Evolutionary conservation across 1,284 basidiomycete genomes (phyloP).

Genomic region (Moesziomyces globuligerus): DNA sequence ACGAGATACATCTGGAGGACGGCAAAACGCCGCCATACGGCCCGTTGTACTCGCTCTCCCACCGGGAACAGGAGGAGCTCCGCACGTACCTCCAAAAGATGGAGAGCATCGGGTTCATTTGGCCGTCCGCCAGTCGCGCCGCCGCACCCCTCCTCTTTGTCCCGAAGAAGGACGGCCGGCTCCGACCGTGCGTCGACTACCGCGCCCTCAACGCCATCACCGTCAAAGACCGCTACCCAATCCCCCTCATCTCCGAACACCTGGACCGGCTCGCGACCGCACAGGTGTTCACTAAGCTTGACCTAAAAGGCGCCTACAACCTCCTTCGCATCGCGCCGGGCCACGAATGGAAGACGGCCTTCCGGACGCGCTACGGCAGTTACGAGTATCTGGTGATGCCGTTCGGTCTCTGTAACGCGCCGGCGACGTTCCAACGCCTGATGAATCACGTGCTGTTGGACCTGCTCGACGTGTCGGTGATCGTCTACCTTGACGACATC

Average conservation of each 20-base stretch:
- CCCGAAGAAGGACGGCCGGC: constrained; percentile 4
- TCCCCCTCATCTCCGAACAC: constrained; percentile 15
- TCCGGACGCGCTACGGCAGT: no score
- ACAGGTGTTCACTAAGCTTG: constrained; percentile 9
- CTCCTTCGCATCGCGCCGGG: no score
- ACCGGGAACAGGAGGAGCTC: constrained; percentile 1
- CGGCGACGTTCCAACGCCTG: no score
- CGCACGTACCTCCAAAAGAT: constrained; percentile 7
- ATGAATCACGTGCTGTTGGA: no score
- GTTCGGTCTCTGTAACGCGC: no score
- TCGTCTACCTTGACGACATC: not conserved
- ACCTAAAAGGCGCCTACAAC: constrained; percentile 5
- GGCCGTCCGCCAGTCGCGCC: constrained; percentile 6
- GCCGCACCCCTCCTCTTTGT: constrained; percentile 10
- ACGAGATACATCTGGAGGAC: not conserved
- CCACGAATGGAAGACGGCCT: no score
- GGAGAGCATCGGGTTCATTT: constrained; percentile 12
- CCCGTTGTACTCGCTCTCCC: constrained; percentile 8
- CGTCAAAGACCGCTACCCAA: constrained; percentile 8
- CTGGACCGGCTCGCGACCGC: constrained; percentile 5
- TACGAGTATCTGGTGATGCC: no score
- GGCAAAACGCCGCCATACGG: not conserved
- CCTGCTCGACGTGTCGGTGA: not conserved
- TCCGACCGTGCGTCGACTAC: constrained; percentile 1
- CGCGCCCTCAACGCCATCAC: constrained; percentile 10